phyloP scores from a whole-genome alignment of 2,329 filamentous ascomycete genomes.

The Colletotrichum liaoningense region DNA sequence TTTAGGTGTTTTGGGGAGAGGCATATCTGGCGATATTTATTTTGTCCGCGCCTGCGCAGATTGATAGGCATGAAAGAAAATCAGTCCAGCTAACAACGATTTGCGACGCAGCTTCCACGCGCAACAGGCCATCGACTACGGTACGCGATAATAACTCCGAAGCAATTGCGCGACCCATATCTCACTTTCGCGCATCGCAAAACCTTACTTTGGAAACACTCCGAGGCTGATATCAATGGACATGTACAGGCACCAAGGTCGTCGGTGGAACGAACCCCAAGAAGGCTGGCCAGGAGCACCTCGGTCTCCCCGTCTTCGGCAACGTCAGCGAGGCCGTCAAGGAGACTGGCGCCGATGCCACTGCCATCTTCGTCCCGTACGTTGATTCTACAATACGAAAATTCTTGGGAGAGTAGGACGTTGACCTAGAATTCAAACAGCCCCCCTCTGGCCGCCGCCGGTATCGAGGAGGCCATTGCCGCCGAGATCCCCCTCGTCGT shows the following conservation, averaged over 20 bases:
- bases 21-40: neutral
- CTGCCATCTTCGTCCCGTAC: conserved; percentile 96
- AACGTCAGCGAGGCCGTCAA: conserved; percentile 90
- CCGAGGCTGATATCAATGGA: conserved; percentile 43
- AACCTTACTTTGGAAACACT: neutral
- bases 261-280: conserved; percentile 99
- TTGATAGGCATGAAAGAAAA: neutral
- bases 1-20: neutral
- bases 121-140: conserved; percentile 97
- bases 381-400: conserved; percentile 64
- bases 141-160: conserved; percentile 61
- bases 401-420: neutral
- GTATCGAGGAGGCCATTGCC: conserved; percentile 95
- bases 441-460: conserved; percentile 88
- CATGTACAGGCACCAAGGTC: conserved; percentile 85
- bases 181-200: neutral
- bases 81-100: conserved; percentile 8
- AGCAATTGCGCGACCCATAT: neutral
- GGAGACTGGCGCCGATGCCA: conserved; percentile 89
- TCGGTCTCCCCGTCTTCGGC: conserved; percentile 92
- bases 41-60: neutral
- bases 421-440: conserved; percentile 55
- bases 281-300: conserved; percentile 92
- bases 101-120: conserved; percentile 84
- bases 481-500: conserved; percentile 96